Evolutionary conservation across 495 filamentous ascomycete genomes (phyloP), one percentile per base, ranked within the genome.

Genomic region (Arthonia radiata): DNA sequence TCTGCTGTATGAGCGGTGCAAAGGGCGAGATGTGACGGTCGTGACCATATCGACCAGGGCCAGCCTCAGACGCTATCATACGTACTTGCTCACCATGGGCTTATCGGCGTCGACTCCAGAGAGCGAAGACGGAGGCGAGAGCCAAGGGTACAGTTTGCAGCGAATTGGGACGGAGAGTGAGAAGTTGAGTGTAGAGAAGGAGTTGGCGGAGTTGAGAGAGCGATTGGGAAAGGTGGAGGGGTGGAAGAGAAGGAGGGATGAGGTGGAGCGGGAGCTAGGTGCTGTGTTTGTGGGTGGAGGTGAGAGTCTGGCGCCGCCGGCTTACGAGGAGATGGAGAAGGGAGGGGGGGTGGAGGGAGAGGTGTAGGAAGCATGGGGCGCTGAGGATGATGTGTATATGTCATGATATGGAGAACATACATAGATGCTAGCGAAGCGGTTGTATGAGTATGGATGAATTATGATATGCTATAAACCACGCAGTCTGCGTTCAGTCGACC

Each of bases 1-100:
- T 6, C 40, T 93, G 27, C 47, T 99, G 17, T 99, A 99, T 38
- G 75, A 93, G 47, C 70, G 63, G 19, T 78, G 73, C 31, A 99
- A 94, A 49, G 73, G 77, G 36, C 72, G 68, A 35, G 89, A 82
- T 0, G 92, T 93, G 37, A 93, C 81, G 0, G 50, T 93, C 13
- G 79, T 99, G 33, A 93, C 83, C 3, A 89, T 94, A 31, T 83
- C 75, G 0, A 93, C 89, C 1, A 68, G 89, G 17, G 81, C 78
- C 10, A 81, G 75, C 23, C 54, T 99, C 24, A 94, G 91, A 47
- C 80, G 80, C 40, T 93, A 93, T 41, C 86, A 94, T 47, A 76
- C 70, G 1, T 93, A 63, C 49, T 86, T 81, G 35, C 61, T 99
- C 2, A 71, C 67, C 15, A 64, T 99, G 13, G 77, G 79, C 4